phyloP scores from a whole-genome alignment of 306 rosid genomes.

The Fragaria ananassa region DNA sequence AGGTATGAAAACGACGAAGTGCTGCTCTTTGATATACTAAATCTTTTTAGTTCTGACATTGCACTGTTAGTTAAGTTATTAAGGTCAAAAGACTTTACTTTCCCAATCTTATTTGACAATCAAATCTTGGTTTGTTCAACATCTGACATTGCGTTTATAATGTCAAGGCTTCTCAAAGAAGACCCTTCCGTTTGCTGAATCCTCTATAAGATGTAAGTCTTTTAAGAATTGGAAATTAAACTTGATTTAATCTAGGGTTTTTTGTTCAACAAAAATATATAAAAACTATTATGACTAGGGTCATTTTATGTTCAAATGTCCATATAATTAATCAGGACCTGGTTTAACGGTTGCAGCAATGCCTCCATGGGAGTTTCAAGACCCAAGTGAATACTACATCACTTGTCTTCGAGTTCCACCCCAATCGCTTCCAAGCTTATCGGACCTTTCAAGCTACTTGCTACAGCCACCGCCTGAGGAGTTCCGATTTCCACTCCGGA shows the following conservation, averaged over 20 bases:
- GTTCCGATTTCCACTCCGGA: slow-evolving; percentile 65
- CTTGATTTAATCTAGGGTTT: neutral
- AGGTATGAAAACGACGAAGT: slow-evolving; percentile 32
- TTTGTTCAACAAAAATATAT: neutral
- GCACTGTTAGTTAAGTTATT: neutral
- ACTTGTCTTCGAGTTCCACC: slow-evolving; percentile 58
- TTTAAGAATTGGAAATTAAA: neutral
- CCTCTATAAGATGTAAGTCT: slow-evolving; percentile 58
- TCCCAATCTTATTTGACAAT: neutral
- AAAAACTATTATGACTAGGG: neutral
- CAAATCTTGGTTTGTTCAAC: neutral
- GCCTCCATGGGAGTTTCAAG: slow-evolving; percentile 62
- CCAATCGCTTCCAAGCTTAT: slow-evolving; percentile 55
- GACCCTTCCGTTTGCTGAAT: slow-evolving; percentile 46
- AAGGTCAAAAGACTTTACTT: neutral
- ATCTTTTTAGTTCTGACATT: neutral
- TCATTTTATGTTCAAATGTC: neutral
- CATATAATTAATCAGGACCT: neutral
- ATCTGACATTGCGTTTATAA: neutral
- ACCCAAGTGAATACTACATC: slow-evolving; percentile 71
- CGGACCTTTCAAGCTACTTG: slow-evolving; percentile 59
- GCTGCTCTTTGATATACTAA: neutral
- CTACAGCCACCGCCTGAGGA: slow-evolving; percentile 83
- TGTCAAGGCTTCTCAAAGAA: slow-evolving; percentile 50
- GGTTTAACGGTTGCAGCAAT: slow-evolving; percentile 39